These are phyloP conservation scores for Rhodotorula babjevae DNA, from an alignment of 768 basidiomycete genomes.

Conservation along the genomic window DNA sequence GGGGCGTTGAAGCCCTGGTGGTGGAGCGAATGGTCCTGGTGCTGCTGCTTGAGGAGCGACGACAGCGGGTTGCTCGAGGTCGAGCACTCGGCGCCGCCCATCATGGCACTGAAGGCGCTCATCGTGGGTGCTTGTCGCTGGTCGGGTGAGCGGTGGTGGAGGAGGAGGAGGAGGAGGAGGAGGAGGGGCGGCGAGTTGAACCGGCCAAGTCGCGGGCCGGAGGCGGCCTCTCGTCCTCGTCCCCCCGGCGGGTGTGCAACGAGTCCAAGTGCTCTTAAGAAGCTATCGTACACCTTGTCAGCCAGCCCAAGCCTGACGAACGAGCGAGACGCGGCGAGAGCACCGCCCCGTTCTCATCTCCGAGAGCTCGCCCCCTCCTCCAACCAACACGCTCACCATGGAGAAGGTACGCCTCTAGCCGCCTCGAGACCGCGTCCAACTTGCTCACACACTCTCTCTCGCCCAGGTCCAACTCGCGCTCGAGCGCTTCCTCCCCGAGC, in stretches of 20 bases:
- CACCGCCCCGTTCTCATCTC: background rate
- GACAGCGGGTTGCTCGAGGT: conserved; percentile 77
- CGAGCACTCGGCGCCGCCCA: conserved; percentile 75
- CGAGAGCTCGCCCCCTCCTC: background rate
- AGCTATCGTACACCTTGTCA: too few relatives aligned
- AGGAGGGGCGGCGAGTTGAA: background rate
- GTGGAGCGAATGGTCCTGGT: conserved; percentile 80
- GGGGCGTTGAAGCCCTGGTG: conserved; percentile 55
- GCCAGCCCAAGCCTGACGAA: too few relatives aligned
- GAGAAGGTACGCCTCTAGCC: conserved; percentile 18
- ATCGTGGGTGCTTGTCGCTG: background rate
- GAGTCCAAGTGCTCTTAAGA: background rate
- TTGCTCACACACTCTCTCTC: background rate
- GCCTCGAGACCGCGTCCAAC: too few relatives aligned
- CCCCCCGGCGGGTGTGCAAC: too few relatives aligned
- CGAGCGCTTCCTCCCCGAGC: conserved; percentile 45
- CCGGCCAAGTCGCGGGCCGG: too few relatives aligned
- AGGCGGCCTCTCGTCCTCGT: too few relatives aligned
- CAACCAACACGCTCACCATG: background rate
- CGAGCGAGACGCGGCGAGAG: too few relatives aligned
- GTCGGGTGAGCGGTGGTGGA: background rate
- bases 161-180: background rate
- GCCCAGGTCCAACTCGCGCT: conserved; percentile 41
- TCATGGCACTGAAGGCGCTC: conserved; percentile 44
- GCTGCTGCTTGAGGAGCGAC: conserved; percentile 82